Percentiles rank a stretch among this genome's conserved stretches.
These are phyloP conservation scores for Pseudomassariella vexata DNA, from an alignment of 2,329 filamentous ascomycete species.

Conservation along the genomic window DNA sequence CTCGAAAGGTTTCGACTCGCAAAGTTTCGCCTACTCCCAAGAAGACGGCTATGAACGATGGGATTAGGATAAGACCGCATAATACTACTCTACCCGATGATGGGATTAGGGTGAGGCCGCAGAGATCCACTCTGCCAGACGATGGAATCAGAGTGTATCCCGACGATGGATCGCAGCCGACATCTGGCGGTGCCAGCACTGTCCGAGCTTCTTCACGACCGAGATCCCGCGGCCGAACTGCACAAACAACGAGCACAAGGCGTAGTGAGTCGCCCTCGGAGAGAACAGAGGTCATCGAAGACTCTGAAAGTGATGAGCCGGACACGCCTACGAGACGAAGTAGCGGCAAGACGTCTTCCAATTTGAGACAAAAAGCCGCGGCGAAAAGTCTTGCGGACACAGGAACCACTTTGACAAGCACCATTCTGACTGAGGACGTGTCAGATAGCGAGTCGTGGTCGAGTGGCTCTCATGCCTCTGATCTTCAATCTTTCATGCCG, in stretches of 20 bases:
- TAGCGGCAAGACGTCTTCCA: slow-evolving; percentile 18
- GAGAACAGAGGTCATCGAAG: slow-evolving; percentile 27
- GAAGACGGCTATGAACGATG: slow-evolving; percentile 16
- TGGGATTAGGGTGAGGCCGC: slow-evolving; percentile 20
- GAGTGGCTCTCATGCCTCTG: slow-evolving; percentile 28
- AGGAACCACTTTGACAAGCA: slow-evolving; percentile 16
- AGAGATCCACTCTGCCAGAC: slow-evolving; percentile 18
- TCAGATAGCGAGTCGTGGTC: slow-evolving; percentile 26
- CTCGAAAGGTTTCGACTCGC: too few species aligned
- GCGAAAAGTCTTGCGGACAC: slow-evolving; percentile 16
- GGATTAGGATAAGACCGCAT: slow-evolving; percentile 10
- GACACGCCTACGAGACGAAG: slow-evolving; percentile 33
- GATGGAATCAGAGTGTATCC: slow-evolving; percentile 29
- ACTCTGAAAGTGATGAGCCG: slow-evolving; percentile 26
- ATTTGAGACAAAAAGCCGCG: slow-evolving; percentile 16
- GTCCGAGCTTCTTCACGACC: slow-evolving; percentile 21
- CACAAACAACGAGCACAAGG: slow-evolving; percentile 11
- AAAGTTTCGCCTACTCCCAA: slow-evolving; percentile 31
- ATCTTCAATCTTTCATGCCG: slow-evolving; percentile 25
- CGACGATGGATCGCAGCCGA: slow-evolving; percentile 10
- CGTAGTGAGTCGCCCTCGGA: slow-evolving; percentile 20
- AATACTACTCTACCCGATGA: too few species aligned
- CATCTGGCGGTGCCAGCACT: slow-evolving; percentile 20
- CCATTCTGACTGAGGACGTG: slow-evolving; percentile 22
- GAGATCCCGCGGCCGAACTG: slow-evolving; percentile 18